A percentile compares a stretch with the other conserved stretches of the same genome.
These are phyloP conservation scores for Cladorrhinum sp. DNA, from an alignment of 2,329 filamentous ascomycete genomes.

Conservation along the genomic window DNA sequence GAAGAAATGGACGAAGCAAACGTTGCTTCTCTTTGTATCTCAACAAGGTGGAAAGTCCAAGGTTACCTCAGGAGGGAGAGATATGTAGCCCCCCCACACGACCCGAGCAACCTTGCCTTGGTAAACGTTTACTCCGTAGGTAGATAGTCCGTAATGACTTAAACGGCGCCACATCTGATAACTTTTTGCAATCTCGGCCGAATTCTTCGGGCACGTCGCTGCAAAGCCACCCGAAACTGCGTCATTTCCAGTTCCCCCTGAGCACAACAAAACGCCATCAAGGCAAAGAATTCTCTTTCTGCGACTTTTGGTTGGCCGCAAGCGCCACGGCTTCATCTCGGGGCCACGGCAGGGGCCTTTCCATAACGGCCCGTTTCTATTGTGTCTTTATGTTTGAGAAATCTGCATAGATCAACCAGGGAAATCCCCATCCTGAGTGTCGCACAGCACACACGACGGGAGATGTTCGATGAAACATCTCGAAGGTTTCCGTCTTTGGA, in stretches of 20 bases:
- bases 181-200: neutral
- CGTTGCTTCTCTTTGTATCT: too few relatives aligned
- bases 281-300: neutral
- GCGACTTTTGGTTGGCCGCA: neutral
- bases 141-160: too few relatives aligned
- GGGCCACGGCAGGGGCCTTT: neutral
- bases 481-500: constrained; percentile 25
- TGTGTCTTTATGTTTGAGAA: neutral
- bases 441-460: too few relatives aligned
- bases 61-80: too few relatives aligned
- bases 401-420: neutral
- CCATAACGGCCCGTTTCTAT: neutral
- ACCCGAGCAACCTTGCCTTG: too few relatives aligned
- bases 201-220: neutral
- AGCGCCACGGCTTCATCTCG: constrained; percentile 1
- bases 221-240: neutral
- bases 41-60: too few relatives aligned
- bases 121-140: too few relatives aligned
- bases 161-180: neutral
- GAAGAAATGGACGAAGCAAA: too few relatives aligned
- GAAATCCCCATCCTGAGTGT: neutral
- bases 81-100: too few relatives aligned
- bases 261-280: neutral
- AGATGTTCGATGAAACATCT: constrained; percentile 25
- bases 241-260: neutral